Evolutionary conservation across 2,329 filamentous ascomycete genomes (phyloP), one percentile per base, ranked within the genome.

Genomic region (Neofusicoccum laricinum): DNA sequence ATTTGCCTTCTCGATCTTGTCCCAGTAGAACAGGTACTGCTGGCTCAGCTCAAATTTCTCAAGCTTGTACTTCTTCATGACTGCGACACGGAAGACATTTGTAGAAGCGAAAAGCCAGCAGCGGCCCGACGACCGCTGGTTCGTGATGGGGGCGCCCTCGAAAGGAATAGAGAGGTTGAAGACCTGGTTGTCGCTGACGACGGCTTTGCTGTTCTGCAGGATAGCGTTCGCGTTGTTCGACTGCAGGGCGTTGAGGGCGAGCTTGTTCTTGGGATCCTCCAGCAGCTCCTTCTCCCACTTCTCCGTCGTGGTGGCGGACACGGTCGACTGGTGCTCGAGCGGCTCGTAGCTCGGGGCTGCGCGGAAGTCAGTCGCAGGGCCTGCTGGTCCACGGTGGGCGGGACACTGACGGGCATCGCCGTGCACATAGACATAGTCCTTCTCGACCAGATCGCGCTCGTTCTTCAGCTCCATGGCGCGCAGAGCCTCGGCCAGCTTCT

Each of bases 81-180:
- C 82, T 0, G 92, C 90, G n/a, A 96, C 85, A 32, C 93, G 89
- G 79, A 96, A 95, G 64, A 96, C 88, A 70, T 96, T 96, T n/a
- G 91, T 95, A 4, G 90, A 87, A 0, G 93, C 93, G 70, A 97
- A 97, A 67, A 96, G 86, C 93, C 93, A 97, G 82, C 93, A 97
- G 68, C 93, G 85, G 7, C 92, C 93, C 2, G 90, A 93, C 7
- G 86, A 86, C 38, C 89, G 84, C 79, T 97, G 92, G 75, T 96
- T 93, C 0, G 93, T 96, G 67, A 96, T 89, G 0, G 93, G 93
- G 0, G 83, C 84, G 55, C 92, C 93, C 76, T 96, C 92, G 63
- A 91, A 84, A 0, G 92, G 90, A 66, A 96, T 93, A 75, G 87
- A 88, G 75, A 93, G 79, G 73, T 93, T 96, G 86, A 93, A 96